Conservation (phyloP, 2,329 filamentous ascomycete species). For the Pseudohalonectria lignicola region DNA sequence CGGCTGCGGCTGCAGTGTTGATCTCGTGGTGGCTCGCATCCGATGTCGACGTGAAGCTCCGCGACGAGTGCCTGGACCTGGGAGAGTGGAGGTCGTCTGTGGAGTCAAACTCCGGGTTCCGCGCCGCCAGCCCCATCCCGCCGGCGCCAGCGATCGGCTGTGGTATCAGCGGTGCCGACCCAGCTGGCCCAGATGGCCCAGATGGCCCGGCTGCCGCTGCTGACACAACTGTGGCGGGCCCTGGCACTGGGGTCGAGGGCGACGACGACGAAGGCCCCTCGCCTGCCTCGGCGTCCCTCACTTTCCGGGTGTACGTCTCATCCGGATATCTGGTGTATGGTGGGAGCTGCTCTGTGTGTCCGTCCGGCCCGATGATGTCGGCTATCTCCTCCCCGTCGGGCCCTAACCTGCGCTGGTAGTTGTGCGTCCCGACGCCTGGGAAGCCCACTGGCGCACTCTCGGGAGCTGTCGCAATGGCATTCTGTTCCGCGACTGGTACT, state of each 20-base stretch:
- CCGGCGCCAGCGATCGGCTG: slow-evolving; percentile 42
- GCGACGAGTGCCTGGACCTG: slow-evolving; percentile 37
- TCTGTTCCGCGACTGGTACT: slow-evolving; percentile 40
- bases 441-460: slow-evolving; percentile 55
- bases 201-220: slow-evolving; percentile 2
- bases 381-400: slow-evolving; percentile 79
- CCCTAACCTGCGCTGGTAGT: slow-evolving; percentile 62
- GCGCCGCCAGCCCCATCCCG: slow-evolving; percentile 48
- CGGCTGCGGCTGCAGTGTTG: slow-evolving; percentile 33
- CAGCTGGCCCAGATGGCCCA: too few relatives aligned
- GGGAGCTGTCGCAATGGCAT: slow-evolving; percentile 5
- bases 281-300: slow-evolving; percentile 13
- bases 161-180: not conserved
- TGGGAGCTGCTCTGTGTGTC: slow-evolving; percentile 82
- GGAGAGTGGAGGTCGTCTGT: slow-evolving; percentile 41
- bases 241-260: slow-evolving; percentile 1
- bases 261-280: not conserved
- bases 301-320: slow-evolving; percentile 50
- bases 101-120: slow-evolving; percentile 52
- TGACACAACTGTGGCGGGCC: slow-evolving; percentile 6
- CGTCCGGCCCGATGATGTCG: slow-evolving; percentile 77
- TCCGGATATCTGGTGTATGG: slow-evolving; percentile 88
- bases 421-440: slow-evolving; percentile 44
- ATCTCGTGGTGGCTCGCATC: slow-evolving; percentile 42
- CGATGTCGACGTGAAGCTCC: slow-evolving; percentile 34